A percentile compares a stretch with the other conserved stretches of the same genome.
phyloP scores from a whole-genome alignment of 257 asterid genomes.

The Jaltomata sinuosa region DNA sequence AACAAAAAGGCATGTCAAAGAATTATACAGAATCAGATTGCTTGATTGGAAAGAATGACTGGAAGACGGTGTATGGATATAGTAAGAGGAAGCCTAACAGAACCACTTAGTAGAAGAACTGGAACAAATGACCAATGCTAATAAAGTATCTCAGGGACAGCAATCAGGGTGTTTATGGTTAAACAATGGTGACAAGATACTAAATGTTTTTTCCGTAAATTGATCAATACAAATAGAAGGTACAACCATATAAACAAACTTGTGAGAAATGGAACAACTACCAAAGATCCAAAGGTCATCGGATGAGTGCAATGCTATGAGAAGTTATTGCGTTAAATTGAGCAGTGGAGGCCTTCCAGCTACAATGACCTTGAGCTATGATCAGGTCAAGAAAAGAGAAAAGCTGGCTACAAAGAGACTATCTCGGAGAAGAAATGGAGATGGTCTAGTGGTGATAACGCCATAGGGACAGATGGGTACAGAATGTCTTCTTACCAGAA shows the following conservation, averaged over 20 bases:
- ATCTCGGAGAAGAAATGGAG: background rate
- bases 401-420: background rate
- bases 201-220: background rate
- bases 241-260: background rate
- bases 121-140: background rate
- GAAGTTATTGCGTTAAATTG: background rate
- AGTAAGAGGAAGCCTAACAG: background rate
- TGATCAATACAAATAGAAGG: background rate
- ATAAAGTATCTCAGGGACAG: background rate
- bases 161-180: background rate
- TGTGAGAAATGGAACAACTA: background rate
- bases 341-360: background rate
- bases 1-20: background rate
- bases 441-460: background rate
- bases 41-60: background rate
- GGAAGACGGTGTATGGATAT: background rate
- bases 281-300: background rate
- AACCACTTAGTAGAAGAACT: background rate
- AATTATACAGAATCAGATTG: background rate
- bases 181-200: background rate
- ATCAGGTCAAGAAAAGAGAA: background rate
- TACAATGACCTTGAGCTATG: background rate
- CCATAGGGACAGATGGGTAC: background rate
- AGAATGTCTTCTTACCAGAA: background rate
- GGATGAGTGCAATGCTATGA: background rate